phyloP scores from a whole-genome alignment of 2,329 filamentous ascomycete genomes.

The Nothophoma quercina region DNA sequence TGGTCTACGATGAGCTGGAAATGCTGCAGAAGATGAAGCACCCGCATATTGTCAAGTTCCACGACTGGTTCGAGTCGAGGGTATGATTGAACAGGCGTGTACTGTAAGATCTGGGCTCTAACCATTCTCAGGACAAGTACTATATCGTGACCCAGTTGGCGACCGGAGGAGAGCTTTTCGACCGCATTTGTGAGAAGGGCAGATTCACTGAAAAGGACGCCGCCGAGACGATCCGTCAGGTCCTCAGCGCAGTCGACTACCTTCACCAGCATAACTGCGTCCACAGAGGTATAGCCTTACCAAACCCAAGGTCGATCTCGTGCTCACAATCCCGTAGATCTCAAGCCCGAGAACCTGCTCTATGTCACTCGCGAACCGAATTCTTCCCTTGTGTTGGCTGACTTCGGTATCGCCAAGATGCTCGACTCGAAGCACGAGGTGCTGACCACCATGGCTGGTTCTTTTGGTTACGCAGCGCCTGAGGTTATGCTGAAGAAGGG shows the following conservation, averaged over 20 bases:
- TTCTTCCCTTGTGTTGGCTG: constrained; percentile 90
- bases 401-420: constrained; percentile 99
- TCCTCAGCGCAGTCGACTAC: constrained; percentile 92
- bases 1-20: constrained; percentile 97
- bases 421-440: constrained; percentile 89
- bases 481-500: constrained; percentile 98
- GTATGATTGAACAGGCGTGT: constrained; percentile 58
- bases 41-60: constrained; percentile 94
- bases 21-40: constrained; percentile 92
- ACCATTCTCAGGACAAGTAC: constrained; percentile 83
- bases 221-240: constrained; percentile 92
- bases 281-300: constrained; percentile 78
- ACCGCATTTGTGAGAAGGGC: constrained; percentile 96
- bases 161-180: constrained; percentile 94
- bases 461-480: constrained; percentile 95
- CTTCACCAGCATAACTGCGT: constrained; percentile 95
- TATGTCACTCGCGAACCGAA: constrained; percentile 81
- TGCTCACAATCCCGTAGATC: constrained; percentile 65
- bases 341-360: constrained; percentile 97
- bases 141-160: constrained; percentile 98
- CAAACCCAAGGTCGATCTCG: no score
- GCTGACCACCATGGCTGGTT: constrained; percentile 97
- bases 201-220: constrained; percentile 99
- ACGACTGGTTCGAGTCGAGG: constrained; percentile 98
- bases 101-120: constrained; percentile 18